Conservation (phyloP, 2,329 filamentous ascomycete genomes). For the Penicillium sp. region DNA sequence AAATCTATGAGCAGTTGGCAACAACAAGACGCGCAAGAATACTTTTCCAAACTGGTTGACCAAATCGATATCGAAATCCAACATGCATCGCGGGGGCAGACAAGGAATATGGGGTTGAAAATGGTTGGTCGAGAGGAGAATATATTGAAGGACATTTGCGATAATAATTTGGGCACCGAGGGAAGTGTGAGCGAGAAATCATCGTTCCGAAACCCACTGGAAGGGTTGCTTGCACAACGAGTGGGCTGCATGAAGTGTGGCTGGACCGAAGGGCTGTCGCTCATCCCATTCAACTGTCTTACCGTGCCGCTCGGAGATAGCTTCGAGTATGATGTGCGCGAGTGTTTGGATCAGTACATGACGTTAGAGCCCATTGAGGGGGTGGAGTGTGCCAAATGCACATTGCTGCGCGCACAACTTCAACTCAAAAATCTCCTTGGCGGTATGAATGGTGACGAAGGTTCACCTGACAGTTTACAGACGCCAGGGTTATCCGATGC, state of each 20-base stretch:
- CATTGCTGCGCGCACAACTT: constrained; percentile 62
- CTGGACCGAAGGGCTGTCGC: constrained; percentile 80
- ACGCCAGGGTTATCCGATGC: constrained; percentile 33
- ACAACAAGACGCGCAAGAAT: constrained; percentile 97
- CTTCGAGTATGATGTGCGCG: constrained; percentile 68
- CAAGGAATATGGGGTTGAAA: constrained; percentile 46
- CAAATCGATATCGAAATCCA: constrained; percentile 77
- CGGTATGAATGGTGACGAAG: constrained; percentile 40
- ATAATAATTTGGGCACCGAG: constrained; percentile 7
- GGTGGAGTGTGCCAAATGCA: constrained; percentile 90
- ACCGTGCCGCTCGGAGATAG: constrained; percentile 75
- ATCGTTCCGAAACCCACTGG: constrained; percentile 70
- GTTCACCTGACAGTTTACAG: constrained; percentile 18
- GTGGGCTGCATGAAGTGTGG: constrained; percentile 86
- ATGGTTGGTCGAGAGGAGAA: constrained; percentile 35
- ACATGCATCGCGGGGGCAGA: constrained; percentile 48
- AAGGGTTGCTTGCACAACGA: constrained; percentile 83
- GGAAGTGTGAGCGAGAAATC: constrained; percentile 19
- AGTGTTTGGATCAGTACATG: constrained; percentile 82
- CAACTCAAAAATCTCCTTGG: constrained; percentile 51
- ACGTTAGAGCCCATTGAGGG: constrained; percentile 81
- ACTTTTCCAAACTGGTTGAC: constrained; percentile 86
- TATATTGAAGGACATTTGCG: constrained; percentile 26
- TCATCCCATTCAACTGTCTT: constrained; percentile 92
- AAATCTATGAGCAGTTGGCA: constrained; percentile 95